phyloP scores from a whole-genome alignment of 148 eudicot genomes.

The Rhododendron griersonianum region DNA sequence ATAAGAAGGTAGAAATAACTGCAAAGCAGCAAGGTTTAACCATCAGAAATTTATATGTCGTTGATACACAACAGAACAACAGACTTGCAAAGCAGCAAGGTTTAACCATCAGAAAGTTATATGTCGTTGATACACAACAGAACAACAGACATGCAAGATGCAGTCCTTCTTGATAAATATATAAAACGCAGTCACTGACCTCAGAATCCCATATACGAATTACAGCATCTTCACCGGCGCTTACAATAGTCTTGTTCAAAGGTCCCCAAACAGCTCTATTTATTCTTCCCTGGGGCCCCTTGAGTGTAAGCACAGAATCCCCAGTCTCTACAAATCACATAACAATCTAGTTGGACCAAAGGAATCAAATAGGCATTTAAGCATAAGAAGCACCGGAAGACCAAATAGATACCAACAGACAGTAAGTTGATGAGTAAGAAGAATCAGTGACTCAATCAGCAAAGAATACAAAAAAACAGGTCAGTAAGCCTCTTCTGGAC shows the following conservation, averaged over 20 bases:
- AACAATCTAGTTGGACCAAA: neutral
- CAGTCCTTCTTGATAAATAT: neutral
- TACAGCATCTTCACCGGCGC: constrained; percentile 89
- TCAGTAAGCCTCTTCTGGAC: neutral
- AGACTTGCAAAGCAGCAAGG: neutral
- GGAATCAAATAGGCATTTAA: neutral
- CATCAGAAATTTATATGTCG: neutral
- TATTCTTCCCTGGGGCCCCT: constrained; percentile 84
- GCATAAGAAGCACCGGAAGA: neutral
- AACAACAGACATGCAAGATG: neutral
- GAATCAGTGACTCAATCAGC: neutral
- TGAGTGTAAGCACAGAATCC: constrained; percentile 61
- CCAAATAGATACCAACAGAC: neutral
- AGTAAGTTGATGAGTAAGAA: neutral
- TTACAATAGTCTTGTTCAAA: constrained; percentile 70
- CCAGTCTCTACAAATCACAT: constrained; percentile 49
- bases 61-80: too few species aligned
- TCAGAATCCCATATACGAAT: constrained; percentile 91
- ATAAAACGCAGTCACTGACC: constrained; percentile 29
- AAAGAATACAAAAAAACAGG: neutral
- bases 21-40: neutral
- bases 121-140: neutral
- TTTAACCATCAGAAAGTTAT: neutral
- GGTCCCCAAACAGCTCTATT: constrained; percentile 99
- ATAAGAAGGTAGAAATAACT: neutral